Evolutionary conservation across 2,329 filamentous ascomycete species (phyloP).

Genomic region (Nothopassalora personata): DNA sequence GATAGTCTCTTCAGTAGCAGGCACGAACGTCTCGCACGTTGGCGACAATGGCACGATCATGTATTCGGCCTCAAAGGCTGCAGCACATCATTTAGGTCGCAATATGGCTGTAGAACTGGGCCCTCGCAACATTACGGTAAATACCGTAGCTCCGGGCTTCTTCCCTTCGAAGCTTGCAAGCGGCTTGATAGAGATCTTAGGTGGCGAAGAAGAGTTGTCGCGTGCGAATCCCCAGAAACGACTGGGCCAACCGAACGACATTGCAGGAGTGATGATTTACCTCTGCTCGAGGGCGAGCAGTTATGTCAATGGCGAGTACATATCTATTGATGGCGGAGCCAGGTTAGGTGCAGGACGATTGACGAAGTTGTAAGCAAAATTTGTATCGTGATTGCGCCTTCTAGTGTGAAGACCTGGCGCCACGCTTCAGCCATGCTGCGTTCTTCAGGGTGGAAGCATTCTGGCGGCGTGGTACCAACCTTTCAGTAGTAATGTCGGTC

Average conservation of each 20-base stretch:
- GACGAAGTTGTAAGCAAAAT: conserved; percentile 20
- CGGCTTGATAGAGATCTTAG: conserved; percentile 63
- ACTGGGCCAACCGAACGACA: conserved; percentile 67
- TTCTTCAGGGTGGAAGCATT: conserved; percentile 40
- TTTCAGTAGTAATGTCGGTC: conserved; percentile 45
- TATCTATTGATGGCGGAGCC: conserved; percentile 63
- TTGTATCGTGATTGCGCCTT: conserved; percentile 6
- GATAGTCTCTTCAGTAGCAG: conserved; percentile 76
- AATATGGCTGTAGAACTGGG: conserved; percentile 79
- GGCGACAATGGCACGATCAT: conserved; percentile 70
- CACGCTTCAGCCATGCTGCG: conserved; percentile 36
- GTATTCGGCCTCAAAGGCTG: conserved; percentile 83
- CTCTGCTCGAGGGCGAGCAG: conserved; percentile 60
- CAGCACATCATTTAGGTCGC: conserved; percentile 72
- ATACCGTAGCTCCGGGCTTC: conserved; percentile 62
- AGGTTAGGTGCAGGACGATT: conserved; percentile 19
- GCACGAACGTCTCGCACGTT: conserved; percentile 65
- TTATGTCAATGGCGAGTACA: conserved; percentile 65
- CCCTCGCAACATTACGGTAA: conserved; percentile 70
- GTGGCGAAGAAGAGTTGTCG: conserved; percentile 60
- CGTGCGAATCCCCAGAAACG: conserved; percentile 59
- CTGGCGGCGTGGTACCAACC: conserved; percentile 33
- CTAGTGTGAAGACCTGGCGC: conserved; percentile 14
- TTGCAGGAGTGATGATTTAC: conserved; percentile 70
- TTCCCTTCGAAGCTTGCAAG: conserved; percentile 66